Conservation (phyloP, 2,329 filamentous ascomycete genomes). For the Verticillium zaregamsianum region DNA sequence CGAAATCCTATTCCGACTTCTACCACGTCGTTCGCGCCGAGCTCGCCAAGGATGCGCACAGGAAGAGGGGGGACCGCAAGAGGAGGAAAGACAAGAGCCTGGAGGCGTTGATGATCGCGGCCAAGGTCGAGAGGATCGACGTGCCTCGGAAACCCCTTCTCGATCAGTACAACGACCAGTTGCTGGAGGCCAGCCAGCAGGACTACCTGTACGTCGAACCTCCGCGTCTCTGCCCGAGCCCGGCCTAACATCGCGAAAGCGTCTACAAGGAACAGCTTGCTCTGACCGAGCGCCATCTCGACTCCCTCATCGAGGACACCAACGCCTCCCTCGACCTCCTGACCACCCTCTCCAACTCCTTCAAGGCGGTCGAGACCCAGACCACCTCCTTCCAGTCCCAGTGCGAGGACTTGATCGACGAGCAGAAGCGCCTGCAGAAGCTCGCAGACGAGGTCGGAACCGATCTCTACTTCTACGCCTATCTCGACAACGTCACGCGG, state of each 20-base stretch:
- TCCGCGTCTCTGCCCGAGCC: not conserved
- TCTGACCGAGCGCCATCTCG: constrained; percentile 77
- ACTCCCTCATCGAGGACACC: constrained; percentile 73
- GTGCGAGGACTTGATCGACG: constrained; percentile 80
- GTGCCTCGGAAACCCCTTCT: constrained; percentile 22
- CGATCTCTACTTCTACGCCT: constrained; percentile 91
- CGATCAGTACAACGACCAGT: constrained; percentile 60
- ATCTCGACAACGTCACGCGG: constrained; percentile 85
- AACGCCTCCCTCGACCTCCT: constrained; percentile 71
- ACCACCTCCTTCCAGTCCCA: constrained; percentile 91
- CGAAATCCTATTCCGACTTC: constrained; percentile 77
- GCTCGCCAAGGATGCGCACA: constrained; percentile 44
- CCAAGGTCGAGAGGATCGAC: constrained; percentile 14
- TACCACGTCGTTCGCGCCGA: constrained; percentile 59
- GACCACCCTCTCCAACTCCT: constrained; percentile 76
- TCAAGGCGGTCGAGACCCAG: constrained; percentile 81
- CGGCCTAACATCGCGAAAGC: constrained; percentile 32
- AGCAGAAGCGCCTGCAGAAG: constrained; percentile 73
- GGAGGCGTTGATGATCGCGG: constrained; percentile 44
- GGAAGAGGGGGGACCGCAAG: constrained; percentile 28
- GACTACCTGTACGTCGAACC: constrained; percentile 66
- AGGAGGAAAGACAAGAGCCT: constrained; percentile 38
- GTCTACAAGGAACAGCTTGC: constrained; percentile 78
- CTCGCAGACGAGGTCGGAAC: constrained; percentile 82
- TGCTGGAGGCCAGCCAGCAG: constrained; percentile 79